phyloP scores from a whole-genome alignment of 2,329 filamentous ascomycete genomes.

The Colletotrichum nymphaeae region DNA sequence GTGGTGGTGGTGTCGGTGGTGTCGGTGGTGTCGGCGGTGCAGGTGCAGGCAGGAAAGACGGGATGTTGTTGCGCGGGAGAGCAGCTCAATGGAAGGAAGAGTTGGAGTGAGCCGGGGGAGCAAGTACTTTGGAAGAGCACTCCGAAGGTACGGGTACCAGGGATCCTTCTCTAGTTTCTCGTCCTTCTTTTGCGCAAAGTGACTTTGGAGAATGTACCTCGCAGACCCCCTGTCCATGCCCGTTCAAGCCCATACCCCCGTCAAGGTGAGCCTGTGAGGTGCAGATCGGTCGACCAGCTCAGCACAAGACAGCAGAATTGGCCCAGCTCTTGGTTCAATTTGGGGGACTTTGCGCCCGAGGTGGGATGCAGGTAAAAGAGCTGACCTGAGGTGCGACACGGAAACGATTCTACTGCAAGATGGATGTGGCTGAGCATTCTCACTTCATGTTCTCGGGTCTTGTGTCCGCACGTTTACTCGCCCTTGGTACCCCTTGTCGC shows the following conservation, averaged over 20 bases:
- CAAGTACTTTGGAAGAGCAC: background rate
- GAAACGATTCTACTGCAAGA: background rate
- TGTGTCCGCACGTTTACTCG: background rate
- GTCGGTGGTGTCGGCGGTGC: constrained; percentile 16
- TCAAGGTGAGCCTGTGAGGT: background rate
- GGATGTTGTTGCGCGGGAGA: constrained; percentile 17
- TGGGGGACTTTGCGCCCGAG: background rate
- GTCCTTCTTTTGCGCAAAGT: background rate
- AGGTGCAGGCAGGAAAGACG: constrained; percentile 16
- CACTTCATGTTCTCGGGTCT: background rate
- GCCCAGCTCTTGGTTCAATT: background rate
- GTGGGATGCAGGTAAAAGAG: background rate
- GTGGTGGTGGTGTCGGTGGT: constrained; percentile 21
- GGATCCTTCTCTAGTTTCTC: background rate
- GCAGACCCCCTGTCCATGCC: background rate
- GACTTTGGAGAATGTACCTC: constrained; percentile 4
- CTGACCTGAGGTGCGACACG: background rate
- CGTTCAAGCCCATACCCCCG: background rate
- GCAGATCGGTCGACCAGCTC: constrained; percentile 9
- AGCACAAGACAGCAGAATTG: background rate
- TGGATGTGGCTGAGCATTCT: constrained; percentile 12
- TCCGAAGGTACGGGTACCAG: background rate
- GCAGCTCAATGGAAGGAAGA: background rate
- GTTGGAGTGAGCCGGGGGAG: constrained; percentile 1
- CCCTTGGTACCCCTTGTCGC: background rate